Evolutionary conservation across 139 green algal genomes (phyloP).

Genomic region (Tetradesmus obliquus): DNA sequence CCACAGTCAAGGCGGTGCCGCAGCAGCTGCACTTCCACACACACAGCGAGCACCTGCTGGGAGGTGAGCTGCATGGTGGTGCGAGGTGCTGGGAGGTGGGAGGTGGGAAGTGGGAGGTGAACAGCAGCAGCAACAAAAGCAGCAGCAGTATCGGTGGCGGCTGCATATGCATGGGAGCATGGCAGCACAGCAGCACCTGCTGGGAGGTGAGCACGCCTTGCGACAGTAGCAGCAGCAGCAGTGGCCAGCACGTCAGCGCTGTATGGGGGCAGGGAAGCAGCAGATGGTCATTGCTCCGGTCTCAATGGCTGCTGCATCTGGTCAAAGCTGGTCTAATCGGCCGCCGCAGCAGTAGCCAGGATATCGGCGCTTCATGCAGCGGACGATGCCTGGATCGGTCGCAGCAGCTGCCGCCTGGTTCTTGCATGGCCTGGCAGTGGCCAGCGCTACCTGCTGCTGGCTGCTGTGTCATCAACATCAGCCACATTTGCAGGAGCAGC

Average conservation of each 20-base stretch:
- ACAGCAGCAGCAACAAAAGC: background rate
- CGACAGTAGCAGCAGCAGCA: background rate
- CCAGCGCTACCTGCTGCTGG: too few species aligned
- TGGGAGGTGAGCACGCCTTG: background rate
- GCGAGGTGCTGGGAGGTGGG: too few species aligned
- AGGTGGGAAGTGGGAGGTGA: background rate
- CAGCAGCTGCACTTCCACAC: slow-evolving; percentile 30
- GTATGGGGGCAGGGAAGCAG: background rate
- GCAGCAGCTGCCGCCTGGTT: too few species aligned
- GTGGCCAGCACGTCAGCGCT: background rate
- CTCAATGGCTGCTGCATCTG: too few species aligned
- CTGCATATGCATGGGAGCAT: background rate
- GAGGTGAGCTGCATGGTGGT: background rate
- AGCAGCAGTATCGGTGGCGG: background rate
- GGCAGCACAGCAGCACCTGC: background rate
- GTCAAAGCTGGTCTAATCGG: too few species aligned
- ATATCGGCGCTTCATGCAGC: too few species aligned
- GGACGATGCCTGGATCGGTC: too few species aligned
- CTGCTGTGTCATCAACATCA: too few species aligned
- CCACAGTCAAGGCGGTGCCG: background rate
- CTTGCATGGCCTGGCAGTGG: too few species aligned
- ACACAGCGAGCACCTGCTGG: slow-evolving; percentile 5
- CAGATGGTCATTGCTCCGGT: background rate
- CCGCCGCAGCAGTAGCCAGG: too few species aligned
- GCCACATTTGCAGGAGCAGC: too few species aligned